A percentile compares a stretch with the other conserved stretches of the same genome.
Conservation (phyloP, 2,329 filamentous ascomycete genomes). For the Calycina marina region DNA sequence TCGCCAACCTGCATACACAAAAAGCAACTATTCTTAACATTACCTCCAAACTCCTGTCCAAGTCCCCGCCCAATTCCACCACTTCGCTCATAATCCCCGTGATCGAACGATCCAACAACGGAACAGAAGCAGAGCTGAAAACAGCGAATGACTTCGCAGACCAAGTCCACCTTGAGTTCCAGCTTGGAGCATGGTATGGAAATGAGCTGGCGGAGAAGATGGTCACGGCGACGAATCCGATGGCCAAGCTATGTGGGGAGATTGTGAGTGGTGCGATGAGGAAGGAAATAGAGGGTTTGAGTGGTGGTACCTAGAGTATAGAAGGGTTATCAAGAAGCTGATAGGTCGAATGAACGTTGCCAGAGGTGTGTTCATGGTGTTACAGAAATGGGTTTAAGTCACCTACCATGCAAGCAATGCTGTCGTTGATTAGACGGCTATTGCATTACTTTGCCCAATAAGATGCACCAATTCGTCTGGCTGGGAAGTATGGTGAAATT, state of each 20-base stretch:
- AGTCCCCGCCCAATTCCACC: neutral
- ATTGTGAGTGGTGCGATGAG: slow-evolving; percentile 57
- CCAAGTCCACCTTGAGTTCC: slow-evolving; percentile 46
- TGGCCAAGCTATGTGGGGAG: slow-evolving; percentile 53
- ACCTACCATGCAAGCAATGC: too few relatives aligned
- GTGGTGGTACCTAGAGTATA: too few relatives aligned
- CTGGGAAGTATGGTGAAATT: too few relatives aligned
- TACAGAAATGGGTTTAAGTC: too few relatives aligned
- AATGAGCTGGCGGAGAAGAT: slow-evolving; percentile 50
- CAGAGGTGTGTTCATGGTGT: too few relatives aligned
- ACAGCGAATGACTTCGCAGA: slow-evolving; percentile 41
- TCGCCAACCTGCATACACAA: neutral
- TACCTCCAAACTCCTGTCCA: neutral
- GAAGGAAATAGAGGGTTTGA: slow-evolving; percentile 34
- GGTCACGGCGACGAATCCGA: slow-evolving; percentile 51
- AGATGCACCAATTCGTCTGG: too few relatives aligned
- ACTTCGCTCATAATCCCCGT: neutral
- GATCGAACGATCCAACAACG: neutral
- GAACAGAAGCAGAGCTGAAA: slow-evolving; percentile 15
- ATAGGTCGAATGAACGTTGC: too few relatives aligned
- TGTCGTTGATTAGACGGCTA: too few relatives aligned
- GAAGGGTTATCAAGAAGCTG: too few relatives aligned
- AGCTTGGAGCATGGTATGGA: slow-evolving; percentile 48
- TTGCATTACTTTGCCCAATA: too few relatives aligned
- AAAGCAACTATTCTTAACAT: neutral